Evolutionary conservation across 176 grass and related monocot genomes (phyloP), one percentile per base, ranked within the genome.

Genomic region (Rhipidocladum racemiflorum): DNA sequence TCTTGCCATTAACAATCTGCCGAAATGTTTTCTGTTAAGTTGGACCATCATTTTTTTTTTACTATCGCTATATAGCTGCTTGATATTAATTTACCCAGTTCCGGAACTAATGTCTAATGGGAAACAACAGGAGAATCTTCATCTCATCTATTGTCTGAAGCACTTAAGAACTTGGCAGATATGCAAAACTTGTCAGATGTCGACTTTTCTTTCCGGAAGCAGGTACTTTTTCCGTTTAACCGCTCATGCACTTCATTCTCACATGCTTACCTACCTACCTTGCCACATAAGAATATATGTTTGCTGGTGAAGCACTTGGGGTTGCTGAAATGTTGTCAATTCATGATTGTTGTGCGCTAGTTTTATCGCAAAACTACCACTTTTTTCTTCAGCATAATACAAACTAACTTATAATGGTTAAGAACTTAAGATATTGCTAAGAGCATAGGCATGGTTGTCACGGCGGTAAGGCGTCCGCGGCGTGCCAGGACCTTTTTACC

Each of bases 101-200:
- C 9, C 38, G 84, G 14, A 66, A 43, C n/a, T 86, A 55, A 80
- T 70, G 25, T 86, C 48, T 89, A 63, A 83, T 66, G 48, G 50
- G 80, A 54, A 85, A 79, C 51, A 80, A 74, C 69, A 99, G 92
- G 96, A 10, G 85, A 90, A 83, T 91, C 86, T 86, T 93, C 92
- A 44, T 84, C 61, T 40, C 63, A 90, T 72, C 83, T 99, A 67
- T 91, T 99, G 87, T 71, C 84, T 38, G 89, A 89, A 84, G 96
- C 89, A 78, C 69, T 95, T 75, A 90, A 71, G 80, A 93, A 79
- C 68, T 67, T 99, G 79, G 89, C 86, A 78, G 87, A 95, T 51
- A 94, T 97, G 90, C 85, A 94, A 83, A 91, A 88, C 39, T 59
- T 95, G 74, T 81, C 89, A 50, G 92, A 99, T 85, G 96, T 90